Conservation (phyloP, 768 basidiomycete species). For the Agrocybe chaxingu region DNA sequence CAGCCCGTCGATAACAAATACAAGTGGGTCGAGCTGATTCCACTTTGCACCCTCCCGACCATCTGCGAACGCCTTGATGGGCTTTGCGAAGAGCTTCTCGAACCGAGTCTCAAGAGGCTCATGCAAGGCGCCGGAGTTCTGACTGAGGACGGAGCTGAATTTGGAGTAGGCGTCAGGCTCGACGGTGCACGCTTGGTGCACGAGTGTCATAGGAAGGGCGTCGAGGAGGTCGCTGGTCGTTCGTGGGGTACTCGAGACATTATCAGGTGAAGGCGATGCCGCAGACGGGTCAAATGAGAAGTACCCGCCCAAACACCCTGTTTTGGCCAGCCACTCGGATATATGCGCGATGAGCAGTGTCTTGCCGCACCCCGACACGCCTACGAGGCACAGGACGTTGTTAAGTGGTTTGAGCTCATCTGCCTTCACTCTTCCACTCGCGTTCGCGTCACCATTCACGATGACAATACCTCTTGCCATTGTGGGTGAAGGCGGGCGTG, state of each 20-base stretch:
- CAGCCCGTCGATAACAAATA: conserved; percentile 20
- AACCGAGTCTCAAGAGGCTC: conserved; percentile 11
- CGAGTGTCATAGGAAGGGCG: conserved; percentile 16
- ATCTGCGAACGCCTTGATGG: conserved; percentile 10
- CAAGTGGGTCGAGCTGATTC: conserved; percentile 18
- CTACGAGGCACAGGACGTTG: conserved; percentile 16
- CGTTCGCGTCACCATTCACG: too few species aligned
- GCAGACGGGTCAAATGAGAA: conserved; percentile 14
- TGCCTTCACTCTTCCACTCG: too few species aligned
- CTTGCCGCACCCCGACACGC: conserved; percentile 10
- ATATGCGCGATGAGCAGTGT: conserved; percentile 14
- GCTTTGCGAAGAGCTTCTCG: conserved; percentile 13
- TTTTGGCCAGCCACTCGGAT: conserved; percentile 15
- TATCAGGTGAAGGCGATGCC: neutral
- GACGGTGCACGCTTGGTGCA: conserved; percentile 15
- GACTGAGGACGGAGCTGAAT: conserved; percentile 5
- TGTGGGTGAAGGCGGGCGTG: neutral
- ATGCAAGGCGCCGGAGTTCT: neutral
- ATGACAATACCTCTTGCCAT: neutral
- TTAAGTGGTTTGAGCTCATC: neutral
- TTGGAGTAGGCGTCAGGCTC: conserved; percentile 10
- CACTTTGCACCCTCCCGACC: conserved; percentile 6
- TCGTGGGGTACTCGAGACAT: too few species aligned
- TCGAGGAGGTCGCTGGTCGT: conserved; percentile 8
- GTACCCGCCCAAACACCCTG: conserved; percentile 19